Evolutionary conservation across 768 basidiomycete species (phyloP).

Genomic region (Xerocomellus amylosporus): DNA sequence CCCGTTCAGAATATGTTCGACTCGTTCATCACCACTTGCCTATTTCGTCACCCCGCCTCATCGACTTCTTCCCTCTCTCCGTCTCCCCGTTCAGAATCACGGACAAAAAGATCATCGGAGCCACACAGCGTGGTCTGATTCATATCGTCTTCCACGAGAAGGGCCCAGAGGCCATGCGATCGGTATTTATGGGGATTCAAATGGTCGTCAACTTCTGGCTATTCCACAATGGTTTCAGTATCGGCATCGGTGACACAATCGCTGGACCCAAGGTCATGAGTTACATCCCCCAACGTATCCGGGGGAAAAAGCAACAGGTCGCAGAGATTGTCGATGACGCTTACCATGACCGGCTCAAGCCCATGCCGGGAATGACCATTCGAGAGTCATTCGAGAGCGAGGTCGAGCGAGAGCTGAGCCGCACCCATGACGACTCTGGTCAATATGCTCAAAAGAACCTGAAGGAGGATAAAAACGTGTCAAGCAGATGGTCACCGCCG

Average conservation of each 20-base stretch:
- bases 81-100: no score
- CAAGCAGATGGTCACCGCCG: constrained; percentile 99
- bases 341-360: constrained; percentile 81
- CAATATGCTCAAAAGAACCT: constrained; percentile 95
- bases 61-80: no score
- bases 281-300: constrained; percentile 79
- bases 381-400: constrained; percentile 96
- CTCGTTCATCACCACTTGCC: no score
- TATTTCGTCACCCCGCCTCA: no score
- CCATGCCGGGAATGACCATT: constrained; percentile 97
- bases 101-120: no score
- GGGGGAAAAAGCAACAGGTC: constrained; percentile 79
- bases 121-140: constrained; percentile 78
- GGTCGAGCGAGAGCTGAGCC: constrained; percentile 88
- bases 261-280: constrained; percentile 83
- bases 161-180: constrained; percentile 86
- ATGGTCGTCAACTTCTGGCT: constrained; percentile 98
- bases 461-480: constrained; percentile 99
- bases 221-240: constrained; percentile 98
- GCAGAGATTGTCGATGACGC: constrained; percentile 76
- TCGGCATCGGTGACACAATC: constrained; percentile 98
- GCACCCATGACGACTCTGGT: constrained; percentile 93
- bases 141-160: constrained; percentile 98
- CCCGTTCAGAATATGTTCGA: no score
- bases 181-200: constrained; percentile 93